phyloP scores from a whole-genome alignment of 345 rosid species.

The Jatropha curcas region DNA sequence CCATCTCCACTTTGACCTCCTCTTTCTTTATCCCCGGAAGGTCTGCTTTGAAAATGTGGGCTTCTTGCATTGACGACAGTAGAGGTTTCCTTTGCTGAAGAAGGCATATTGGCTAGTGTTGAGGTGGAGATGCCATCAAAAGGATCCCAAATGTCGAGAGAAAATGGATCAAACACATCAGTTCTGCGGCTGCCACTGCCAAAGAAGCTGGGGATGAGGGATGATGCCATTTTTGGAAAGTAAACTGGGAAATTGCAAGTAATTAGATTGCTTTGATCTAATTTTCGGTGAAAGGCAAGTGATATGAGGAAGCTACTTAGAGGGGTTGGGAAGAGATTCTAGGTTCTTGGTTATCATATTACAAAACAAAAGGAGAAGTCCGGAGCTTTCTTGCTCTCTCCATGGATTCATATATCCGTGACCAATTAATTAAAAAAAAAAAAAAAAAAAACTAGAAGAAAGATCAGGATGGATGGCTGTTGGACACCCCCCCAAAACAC shows the following conservation, averaged over 20 bases:
- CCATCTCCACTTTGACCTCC: constrained; percentile 5
- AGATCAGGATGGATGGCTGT: too few relatives aligned
- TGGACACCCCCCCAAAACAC: too few relatives aligned
- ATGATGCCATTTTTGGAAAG: constrained; percentile 1
- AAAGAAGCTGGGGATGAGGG: constrained; percentile 1
- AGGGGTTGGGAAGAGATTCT: not conserved
- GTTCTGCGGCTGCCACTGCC: constrained; percentile 2
- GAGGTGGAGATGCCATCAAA: not conserved
- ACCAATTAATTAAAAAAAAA: not conserved
- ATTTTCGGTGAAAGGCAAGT: not conserved
- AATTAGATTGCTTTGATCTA: not conserved
- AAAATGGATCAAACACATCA: constrained; percentile 12
- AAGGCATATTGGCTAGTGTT: not conserved
- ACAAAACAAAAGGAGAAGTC: not conserved
- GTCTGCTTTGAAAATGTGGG: constrained; percentile 9
- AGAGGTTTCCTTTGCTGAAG: constrained; percentile 5
- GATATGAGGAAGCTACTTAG: not conserved
- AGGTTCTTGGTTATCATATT: not conserved
- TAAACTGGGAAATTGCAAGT: not conserved
- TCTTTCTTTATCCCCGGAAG: constrained; percentile 13
- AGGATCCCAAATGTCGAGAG: not conserved
- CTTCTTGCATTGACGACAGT: not conserved
- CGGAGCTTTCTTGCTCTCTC: not conserved
- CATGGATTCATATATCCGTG: not conserved
- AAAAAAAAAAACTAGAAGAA: too few relatives aligned